Percentiles rank a stretch among this genome's conserved stretches.
These are phyloP conservation scores for Cytospora piceicola DNA, from an alignment of 2,329 filamentous ascomycete genomes.

Conservation along the genomic window DNA sequence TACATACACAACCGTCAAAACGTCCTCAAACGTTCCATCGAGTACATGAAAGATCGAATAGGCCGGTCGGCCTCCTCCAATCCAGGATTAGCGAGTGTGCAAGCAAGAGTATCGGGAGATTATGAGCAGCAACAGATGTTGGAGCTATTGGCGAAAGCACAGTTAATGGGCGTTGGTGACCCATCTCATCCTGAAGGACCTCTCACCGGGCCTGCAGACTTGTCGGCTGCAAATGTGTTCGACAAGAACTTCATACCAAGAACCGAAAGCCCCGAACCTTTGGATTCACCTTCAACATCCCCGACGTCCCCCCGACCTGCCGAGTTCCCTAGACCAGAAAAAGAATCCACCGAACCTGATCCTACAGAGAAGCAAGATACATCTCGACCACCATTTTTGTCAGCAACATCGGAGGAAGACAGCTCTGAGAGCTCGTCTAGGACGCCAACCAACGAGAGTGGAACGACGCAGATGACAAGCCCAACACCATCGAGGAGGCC, in stretches of 20 bases:
- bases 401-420: constrained; percentile 32
- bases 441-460: constrained; percentile 60
- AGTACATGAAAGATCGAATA: constrained; percentile 93
- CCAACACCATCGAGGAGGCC: constrained; percentile 64
- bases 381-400: constrained; percentile 17
- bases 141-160: constrained; percentile 81
- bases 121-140: constrained; percentile 88
- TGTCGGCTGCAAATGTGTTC: constrained; percentile 79
- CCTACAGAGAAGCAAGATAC: not conserved
- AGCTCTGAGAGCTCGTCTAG: constrained; percentile 56
- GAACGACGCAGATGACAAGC: constrained; percentile 55
- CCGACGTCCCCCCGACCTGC: constrained; percentile 37
- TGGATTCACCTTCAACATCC: constrained; percentile 43
- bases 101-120: constrained; percentile 81
- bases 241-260: constrained; percentile 75
- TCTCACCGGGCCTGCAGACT: constrained; percentile 76
- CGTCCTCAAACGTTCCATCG: constrained; percentile 88
- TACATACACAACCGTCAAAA: constrained; percentile 89
- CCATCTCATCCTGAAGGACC: constrained; percentile 58
- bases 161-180: constrained; percentile 71
- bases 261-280: constrained; percentile 54
- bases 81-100: constrained; percentile 78
- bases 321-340: constrained; percentile 19
- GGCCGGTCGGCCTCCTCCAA: constrained; percentile 74
- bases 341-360: constrained; percentile 9